Percentiles rank a stretch among this genome's conserved stretches.
These are phyloP conservation scores for Beta vulgaris DNA, from an alignment of 148 eudicot genomes.

Conservation along the genomic window DNA sequence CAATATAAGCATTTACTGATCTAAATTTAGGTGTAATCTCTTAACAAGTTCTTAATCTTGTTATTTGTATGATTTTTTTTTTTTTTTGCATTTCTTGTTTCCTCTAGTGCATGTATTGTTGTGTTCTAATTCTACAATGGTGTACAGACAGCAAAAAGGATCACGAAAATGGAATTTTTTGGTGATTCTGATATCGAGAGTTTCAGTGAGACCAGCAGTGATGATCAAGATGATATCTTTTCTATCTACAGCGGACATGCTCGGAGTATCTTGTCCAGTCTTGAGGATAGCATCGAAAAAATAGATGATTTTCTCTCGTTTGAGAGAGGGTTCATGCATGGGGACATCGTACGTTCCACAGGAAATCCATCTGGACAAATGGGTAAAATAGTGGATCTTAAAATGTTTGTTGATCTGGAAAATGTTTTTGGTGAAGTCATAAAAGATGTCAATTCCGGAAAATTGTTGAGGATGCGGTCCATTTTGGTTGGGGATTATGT, in stretches of 20 bases:
- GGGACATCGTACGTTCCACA: constrained; percentile 64
- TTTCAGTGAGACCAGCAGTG: constrained; percentile 77
- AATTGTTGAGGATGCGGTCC: constrained; percentile 53
- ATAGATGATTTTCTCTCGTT: constrained; percentile 89
- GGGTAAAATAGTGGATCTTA: constrained; percentile 62
- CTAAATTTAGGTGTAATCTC: not conserved
- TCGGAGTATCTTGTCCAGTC: constrained; percentile 65
- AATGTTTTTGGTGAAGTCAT: constrained; percentile 51
- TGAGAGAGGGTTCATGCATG: constrained; percentile 66
- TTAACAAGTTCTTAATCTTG: not conserved
- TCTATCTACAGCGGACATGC: constrained; percentile 77
- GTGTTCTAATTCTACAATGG: constrained; percentile 1
- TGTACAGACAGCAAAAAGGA: constrained; percentile 17
- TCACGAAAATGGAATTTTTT: constrained; percentile 50
- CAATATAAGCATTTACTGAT: not conserved
- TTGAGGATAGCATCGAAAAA: constrained; percentile 78
- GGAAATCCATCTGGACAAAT: constrained; percentile 68
- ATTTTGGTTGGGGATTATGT: constrained; percentile 69
- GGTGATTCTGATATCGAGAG: constrained; percentile 63
- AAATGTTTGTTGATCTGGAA: constrained; percentile 70
- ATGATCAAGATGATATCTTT: constrained; percentile 74
- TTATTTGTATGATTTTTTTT: constrained; percentile 4
- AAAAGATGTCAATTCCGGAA: constrained; percentile 48
- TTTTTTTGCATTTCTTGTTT: not conserved
- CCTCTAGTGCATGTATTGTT: constrained; percentile 1